phyloP scores from a whole-genome alignment of 768 basidiomycete genomes.

The Leucosporidium scottii region DNA sequence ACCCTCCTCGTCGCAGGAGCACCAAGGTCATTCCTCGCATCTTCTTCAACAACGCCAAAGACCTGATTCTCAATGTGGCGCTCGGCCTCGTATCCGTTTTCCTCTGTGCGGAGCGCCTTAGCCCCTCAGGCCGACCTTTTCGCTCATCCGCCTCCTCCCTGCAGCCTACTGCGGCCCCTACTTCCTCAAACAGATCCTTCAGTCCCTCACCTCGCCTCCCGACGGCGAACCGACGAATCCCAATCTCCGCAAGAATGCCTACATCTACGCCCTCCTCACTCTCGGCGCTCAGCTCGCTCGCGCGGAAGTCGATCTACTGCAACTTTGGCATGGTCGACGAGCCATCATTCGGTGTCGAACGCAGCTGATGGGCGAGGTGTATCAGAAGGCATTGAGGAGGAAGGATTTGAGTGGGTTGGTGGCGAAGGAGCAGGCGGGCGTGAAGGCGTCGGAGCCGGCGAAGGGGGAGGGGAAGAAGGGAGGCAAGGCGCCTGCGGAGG shows the following conservation, averaged over 20 bases:
- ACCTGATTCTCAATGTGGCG: constrained; percentile 10
- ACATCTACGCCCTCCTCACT: constrained; percentile 27
- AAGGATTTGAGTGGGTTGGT: constrained; percentile 19
- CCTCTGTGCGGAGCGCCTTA: too few relatives aligned
- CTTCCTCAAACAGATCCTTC: constrained; percentile 29
- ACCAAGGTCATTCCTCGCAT: constrained; percentile 9
- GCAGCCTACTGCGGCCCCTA: constrained; percentile 18
- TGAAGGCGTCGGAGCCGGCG: too few relatives aligned
- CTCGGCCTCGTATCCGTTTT: constrained; percentile 2
- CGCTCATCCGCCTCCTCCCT: too few relatives aligned
- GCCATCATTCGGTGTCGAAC: constrained; percentile 10
- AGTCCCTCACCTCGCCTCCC: constrained; percentile 6
- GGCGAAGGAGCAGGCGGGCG: background rate
- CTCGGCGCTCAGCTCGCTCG: constrained; percentile 25
- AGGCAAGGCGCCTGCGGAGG: background rate
- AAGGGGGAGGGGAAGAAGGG: background rate
- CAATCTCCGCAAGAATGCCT: constrained; percentile 15
- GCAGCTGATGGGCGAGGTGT: constrained; percentile 22
- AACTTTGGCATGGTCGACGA: constrained; percentile 24
- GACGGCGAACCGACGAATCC: background rate
- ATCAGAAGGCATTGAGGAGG: constrained; percentile 27
- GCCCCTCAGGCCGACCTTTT: too few relatives aligned
- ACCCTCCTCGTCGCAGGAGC: too few relatives aligned
- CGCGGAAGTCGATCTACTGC: constrained; percentile 29
- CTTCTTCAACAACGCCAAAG: constrained; percentile 27